Evolutionary conservation across 805 yeast genomes (phyloP).

Genomic region (Suhomyces vadensis): DNA sequence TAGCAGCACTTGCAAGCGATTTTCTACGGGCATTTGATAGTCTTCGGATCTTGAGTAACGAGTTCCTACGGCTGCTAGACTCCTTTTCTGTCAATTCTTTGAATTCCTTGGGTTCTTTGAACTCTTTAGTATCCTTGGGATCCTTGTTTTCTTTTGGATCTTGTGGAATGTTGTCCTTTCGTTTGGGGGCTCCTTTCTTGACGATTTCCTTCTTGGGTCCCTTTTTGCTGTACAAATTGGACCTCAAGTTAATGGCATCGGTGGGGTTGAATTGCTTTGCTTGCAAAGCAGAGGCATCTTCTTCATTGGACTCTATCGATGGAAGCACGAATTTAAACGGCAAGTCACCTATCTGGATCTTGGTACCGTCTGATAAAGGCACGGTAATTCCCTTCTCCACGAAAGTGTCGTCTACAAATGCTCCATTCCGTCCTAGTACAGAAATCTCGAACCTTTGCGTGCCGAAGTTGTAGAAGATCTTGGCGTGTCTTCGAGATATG

Average conservation of each 20-base stretch:
- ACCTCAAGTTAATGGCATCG: conserved; percentile 59
- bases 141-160: conserved; percentile 2
- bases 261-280: conserved; percentile 55
- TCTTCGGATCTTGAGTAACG: conserved; percentile 25
- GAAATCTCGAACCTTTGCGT: conserved; percentile 91
- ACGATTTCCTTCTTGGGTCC: conserved; percentile 4
- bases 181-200: not conserved
- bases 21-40: conserved; percentile 39
- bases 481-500: conserved; percentile 91
- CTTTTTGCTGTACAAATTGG: conserved; percentile 40
- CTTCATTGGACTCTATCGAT: conserved; percentile 47
- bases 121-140: not conserved
- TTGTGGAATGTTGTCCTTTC: not conserved
- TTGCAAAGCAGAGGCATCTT: conserved; percentile 11
- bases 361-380: conserved; percentile 76
- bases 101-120: not conserved
- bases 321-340: conserved; percentile 88
- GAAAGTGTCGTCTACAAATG: conserved; percentile 89
- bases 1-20: conserved; percentile 38
- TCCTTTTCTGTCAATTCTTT: conserved; percentile 1
- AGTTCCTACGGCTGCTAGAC: conserved; percentile 11
- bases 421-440: conserved; percentile 93
- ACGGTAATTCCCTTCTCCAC: conserved; percentile 91
- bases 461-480: conserved; percentile 94
- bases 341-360: conserved; percentile 90